These are phyloP conservation scores for Phytopythium helicoides DNA, from an alignment of 352 stramenopile species.

Conservation along the genomic window DNA sequence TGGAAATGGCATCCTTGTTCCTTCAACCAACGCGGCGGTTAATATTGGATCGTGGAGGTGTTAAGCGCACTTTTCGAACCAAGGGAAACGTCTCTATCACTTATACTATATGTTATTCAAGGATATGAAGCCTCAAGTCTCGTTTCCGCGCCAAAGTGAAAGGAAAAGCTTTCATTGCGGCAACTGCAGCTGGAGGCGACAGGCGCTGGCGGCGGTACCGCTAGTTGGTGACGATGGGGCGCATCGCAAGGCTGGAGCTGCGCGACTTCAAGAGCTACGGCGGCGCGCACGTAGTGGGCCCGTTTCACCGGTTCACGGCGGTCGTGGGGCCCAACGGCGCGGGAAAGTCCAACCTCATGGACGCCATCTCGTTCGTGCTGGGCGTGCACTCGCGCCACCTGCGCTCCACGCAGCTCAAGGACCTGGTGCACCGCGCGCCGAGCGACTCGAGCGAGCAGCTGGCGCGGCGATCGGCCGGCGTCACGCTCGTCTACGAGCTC, in stretches of 20 bases:
- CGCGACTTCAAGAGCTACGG: constrained; percentile 99
- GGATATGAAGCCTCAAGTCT: too few species aligned
- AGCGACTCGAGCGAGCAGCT: constrained; percentile 42
- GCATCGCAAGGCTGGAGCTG: constrained; percentile 94
- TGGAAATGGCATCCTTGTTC: too few species aligned
- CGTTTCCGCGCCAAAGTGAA: too few species aligned
- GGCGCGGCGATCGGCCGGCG: constrained; percentile 63
- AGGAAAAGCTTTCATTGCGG: too few species aligned
- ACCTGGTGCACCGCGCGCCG: constrained; percentile 91
- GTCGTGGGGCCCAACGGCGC: constrained; percentile 98
- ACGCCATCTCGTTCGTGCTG: constrained; percentile 98
- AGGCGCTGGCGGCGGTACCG: not conserved
- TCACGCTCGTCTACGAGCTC: constrained; percentile 95
- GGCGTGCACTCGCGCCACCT: constrained; percentile 96
- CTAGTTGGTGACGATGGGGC: constrained; percentile 52
- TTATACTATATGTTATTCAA: too few species aligned
- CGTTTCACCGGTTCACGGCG: constrained; percentile 97
- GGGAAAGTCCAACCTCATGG: constrained; percentile 94
- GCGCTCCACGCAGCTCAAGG: constrained; percentile 94
- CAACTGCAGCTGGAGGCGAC: not conserved
- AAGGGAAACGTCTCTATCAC: too few species aligned
- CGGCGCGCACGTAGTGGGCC: constrained; percentile 91
- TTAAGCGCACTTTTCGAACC: too few species aligned
- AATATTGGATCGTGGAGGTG: too few species aligned
- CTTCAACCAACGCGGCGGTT: too few species aligned